Evolutionary conservation across 2,329 filamentous ascomycete species (phyloP).

Genomic region (Pyrenochaeta sp.): DNA sequence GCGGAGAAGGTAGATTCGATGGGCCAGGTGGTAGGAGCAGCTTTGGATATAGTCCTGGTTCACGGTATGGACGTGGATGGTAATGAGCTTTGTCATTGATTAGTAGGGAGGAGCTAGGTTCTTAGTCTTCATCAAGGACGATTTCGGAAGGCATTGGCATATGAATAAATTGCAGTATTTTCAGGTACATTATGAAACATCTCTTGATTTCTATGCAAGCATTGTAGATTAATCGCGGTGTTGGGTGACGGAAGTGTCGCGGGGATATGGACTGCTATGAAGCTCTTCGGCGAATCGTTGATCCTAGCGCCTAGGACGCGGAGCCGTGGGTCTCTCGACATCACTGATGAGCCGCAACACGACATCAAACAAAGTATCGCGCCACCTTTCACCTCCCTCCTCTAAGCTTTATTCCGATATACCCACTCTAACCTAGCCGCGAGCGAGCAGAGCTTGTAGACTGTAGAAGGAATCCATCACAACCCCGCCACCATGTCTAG

Average conservation of each 20-base stretch:
- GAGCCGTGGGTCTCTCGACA: slow-evolving; percentile 21
- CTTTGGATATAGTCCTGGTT: background rate
- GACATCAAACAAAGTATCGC: slow-evolving; percentile 22
- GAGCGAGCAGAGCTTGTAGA: background rate
- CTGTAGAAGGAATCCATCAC: slow-evolving; percentile 7
- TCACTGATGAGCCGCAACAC: slow-evolving; percentile 27
- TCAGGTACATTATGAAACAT: background rate
- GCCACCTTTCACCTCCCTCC: slow-evolving; percentile 8
- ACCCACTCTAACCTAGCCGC: background rate
- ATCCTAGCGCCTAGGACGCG: slow-evolving; percentile 20
- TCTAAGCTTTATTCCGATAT: background rate
- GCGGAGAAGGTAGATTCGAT: background rate
- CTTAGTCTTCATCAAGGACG: background rate
- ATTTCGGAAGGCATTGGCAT: background rate
- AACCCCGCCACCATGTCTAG: slow-evolving; percentile 73
- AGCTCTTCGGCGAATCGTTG: slow-evolving; percentile 23
- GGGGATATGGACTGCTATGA: background rate
- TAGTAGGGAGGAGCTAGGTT: background rate
- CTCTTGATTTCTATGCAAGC: background rate
- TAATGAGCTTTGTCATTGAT: background rate
- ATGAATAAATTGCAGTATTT: background rate
- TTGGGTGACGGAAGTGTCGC: background rate
- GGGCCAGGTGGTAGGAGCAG: background rate
- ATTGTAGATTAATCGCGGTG: background rate
- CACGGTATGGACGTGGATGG: background rate